Base-by-base conservation (phyloP, 768 basidiomycete species). In the Cubamyces lactineus region DNA sequence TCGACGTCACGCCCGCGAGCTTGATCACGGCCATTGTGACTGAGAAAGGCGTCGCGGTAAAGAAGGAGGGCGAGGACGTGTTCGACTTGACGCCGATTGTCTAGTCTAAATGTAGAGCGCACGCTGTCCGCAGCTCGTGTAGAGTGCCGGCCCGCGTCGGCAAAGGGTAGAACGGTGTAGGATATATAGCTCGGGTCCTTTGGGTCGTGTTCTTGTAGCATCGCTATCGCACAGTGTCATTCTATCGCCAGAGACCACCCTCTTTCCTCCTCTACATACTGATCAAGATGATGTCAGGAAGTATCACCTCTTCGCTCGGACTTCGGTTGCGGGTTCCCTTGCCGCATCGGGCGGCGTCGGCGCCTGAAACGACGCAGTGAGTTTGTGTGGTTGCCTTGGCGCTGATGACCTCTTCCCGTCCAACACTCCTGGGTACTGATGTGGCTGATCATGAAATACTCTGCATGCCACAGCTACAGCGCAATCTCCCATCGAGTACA, bases 11-110 rank as follows among this genome's bases (percentile, higher is more conserved):
- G 0, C 95, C 96, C 0, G 93, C 95, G 2, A 89, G 91, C 61
- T 78, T 98, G 45, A 97, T 98, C 65, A 91, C 88, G n/a, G 92
- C 91, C 30, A 91, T 98, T 53, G 94, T 96, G 13, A 98, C 95
- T 2, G 96, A 98, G 78, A 94, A 91, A 67, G 95, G 96, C 7
- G 94, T 97, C 34, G 93, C 92, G 3, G 84, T 88, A 60, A 88
- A 87, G 69, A 76, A 76, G 60, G 82, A 82, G 7, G 87, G 87
- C 23, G 77, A 80, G 61, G 72, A 71, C 2, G 70, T 62, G 24
- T 92, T 94, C 68, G 89, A 95, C 70, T 78, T 96, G 26, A 77
- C 80, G 50, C 72, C 72, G 8, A 80, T 91, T 43, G 85, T 88
- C 28, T 28, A 28, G 85, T 88, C 38, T 79, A 53, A 66, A 16